Base-by-base conservation (phyloP, 169 alveolate genomes). In the Eimeria acervulina region DNA sequence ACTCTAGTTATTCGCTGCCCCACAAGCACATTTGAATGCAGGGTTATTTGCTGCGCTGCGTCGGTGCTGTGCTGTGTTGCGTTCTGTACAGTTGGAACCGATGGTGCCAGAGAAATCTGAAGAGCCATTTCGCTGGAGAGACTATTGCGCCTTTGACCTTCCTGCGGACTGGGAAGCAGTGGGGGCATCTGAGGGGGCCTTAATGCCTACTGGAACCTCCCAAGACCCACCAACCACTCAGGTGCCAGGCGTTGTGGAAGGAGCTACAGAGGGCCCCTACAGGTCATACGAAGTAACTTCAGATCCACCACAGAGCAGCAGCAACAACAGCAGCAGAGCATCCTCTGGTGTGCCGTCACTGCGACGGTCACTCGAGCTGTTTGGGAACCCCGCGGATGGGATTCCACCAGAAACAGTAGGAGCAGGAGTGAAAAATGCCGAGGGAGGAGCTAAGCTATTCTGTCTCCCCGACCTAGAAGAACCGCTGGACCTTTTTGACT, bases 81-180 rank as follows among this genome's bases (percentile, higher is more conserved):
- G 55, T 42, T 40, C 63, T 42, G 40, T 36, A 10, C 93, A 85
- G 93, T 61, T 85, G 76, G 93, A 85, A 23, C 76, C 81, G 36
- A 85, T 61, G 81, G 40, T n/a, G 19, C 93, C 93, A 1, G 93
- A 85, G 61, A 55, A 85, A 59, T 61, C 93, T 17, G 93, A 85
- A 26, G 93, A 85, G 80, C 81, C 93, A 19, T 85, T 85, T 59
- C 93, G 68, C 38, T 85, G 80, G 81, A 36, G 76, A 23, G 93
- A 61, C 59, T 85, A 85, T 38, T 85, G 93, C 81, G 80, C 81
- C n/a, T 85, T 85, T 23, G 93, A 85, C 52, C 81, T 38, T 33
- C 80, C 93, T 21, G 63, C 38, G 33, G 80, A 38, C 12, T 26
- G 80, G 63, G 93, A 40, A 38, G 81, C 13, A 59, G 81, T 6